phyloP scores from a whole-genome alignment of 2,329 filamentous ascomycete species.

The Hysterium pulicare region DNA sequence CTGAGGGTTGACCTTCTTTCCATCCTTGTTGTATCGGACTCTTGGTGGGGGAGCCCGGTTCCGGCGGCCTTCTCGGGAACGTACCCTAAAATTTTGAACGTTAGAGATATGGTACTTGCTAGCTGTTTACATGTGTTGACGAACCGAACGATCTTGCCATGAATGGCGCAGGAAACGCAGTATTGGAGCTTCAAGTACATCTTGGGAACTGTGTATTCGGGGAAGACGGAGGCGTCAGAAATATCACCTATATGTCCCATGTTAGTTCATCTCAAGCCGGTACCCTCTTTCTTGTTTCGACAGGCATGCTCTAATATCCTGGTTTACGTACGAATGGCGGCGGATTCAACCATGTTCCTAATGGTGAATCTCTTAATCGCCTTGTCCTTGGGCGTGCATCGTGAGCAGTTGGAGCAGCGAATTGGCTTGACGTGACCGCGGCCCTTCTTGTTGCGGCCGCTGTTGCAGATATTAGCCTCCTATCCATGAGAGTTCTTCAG shows the following conservation, averaged over 20 bases:
- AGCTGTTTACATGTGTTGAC: no score
- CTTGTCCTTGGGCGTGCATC: conserved; percentile 95
- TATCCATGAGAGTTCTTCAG: conserved; percentile 9
- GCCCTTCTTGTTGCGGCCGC: conserved; percentile 99
- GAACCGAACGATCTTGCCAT: conserved; percentile 99
- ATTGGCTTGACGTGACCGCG: conserved; percentile 99
- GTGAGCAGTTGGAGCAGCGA: conserved; percentile 82
- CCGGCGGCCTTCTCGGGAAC: conserved; percentile 92
- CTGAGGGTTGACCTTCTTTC: conserved; percentile 97
- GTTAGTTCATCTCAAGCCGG: no score
- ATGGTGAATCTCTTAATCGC: conserved; percentile 99
- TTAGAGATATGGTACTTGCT: conserved; percentile 10
- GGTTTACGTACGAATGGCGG: conserved; percentile 87
- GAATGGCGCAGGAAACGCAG: conserved; percentile 99
- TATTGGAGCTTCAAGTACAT: conserved; percentile 99
- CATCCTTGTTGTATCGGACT: conserved; percentile 99
- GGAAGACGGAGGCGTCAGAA: conserved; percentile 98
- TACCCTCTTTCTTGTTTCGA: no score
- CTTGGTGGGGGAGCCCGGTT: conserved; percentile 98
- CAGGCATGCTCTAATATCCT: background rate
- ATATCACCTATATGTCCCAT: conserved; percentile 94
- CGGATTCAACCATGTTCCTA: conserved; percentile 99
- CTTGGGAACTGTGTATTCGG: conserved; percentile 99
- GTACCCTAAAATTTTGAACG: conserved; percentile 70
- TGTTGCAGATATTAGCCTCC: conserved; percentile 46